Percentiles rank a stretch among this genome's conserved stretches.
These are phyloP conservation scores for Beauveria bassiana DNA, from an alignment of 2,329 filamentous ascomycete genomes.

Conservation along the genomic window DNA sequence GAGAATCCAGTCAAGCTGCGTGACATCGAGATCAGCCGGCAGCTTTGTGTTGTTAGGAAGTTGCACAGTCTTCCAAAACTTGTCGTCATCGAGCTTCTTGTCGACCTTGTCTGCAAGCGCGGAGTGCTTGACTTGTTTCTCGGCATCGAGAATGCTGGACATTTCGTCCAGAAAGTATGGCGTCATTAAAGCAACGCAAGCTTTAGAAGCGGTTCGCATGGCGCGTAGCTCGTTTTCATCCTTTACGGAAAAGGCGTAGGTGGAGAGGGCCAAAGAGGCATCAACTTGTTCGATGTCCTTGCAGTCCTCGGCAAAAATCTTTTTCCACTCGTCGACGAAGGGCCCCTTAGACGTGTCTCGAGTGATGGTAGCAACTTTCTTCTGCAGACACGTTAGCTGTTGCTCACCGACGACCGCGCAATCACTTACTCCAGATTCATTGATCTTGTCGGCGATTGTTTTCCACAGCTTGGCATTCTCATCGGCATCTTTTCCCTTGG, in stretches of 20 bases:
- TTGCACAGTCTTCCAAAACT: conserved; percentile 81
- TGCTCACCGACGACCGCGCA: conserved; percentile 1
- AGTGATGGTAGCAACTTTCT: conserved; percentile 79
- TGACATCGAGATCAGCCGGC: conserved; percentile 76
- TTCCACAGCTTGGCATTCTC: conserved; percentile 88
- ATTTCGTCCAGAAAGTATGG: conserved; percentile 98
- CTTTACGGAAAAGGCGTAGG: conserved; percentile 80
- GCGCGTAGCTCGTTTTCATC: conserved; percentile 89
- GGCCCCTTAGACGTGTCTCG: conserved; percentile 82
- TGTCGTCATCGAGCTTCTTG: conserved; percentile 83
- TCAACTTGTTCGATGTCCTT: conserved; percentile 88
- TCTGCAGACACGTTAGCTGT: conserved; percentile 38
- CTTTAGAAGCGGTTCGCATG: conserved; percentile 89
- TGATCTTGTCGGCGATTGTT: conserved; percentile 79
- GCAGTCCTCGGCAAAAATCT: conserved; percentile 65
- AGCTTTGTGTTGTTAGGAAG: conserved; percentile 66
- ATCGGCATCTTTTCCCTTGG: conserved; percentile 83
- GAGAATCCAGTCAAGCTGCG: conserved; percentile 89
- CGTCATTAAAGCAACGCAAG: conserved; percentile 89
- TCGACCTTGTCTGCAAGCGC: conserved; percentile 80
- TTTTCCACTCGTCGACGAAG: conserved; percentile 96
- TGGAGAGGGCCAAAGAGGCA: conserved; percentile 72
- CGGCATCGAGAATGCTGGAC: conserved; percentile 89
- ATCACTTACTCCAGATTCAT: conserved; percentile 67
- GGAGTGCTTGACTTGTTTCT: conserved; percentile 94